Evolutionary conservation across 768 basidiomycete genomes (phyloP), one percentile per base, ranked within the genome.

Genomic region (Suillus placidus): DNA sequence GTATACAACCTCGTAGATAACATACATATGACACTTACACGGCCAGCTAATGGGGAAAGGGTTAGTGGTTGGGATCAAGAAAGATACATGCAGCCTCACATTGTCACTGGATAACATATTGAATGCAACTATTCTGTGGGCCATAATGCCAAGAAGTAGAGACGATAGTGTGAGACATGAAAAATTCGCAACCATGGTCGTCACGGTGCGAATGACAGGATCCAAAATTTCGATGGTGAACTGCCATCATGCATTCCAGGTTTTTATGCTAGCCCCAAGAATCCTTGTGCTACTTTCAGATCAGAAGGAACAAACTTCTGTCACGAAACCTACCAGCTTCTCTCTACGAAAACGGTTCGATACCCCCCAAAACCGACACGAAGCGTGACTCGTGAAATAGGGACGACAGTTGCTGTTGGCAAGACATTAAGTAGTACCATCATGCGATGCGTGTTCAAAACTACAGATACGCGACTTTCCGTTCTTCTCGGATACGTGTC

Each of bases 31-130:
- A 42, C 4, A 40, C 70, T n/a, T 72, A 74, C 73, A 72, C 73
- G 26, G 67, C 74, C 63, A 74, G 42, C 73, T 74, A 57, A 34
- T 57, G 20, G 35, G 30, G 23, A 51, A 35, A 38, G 18, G 9
- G 49, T 40, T 6, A 13, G 4, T 23, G 7, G 61, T 34, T 9
- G 1, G 12, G 5, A 38, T 55, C 37, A 32, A 14, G 16, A n/a
- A 64, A 34, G 1, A 62, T 18, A 12, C 26, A n/a, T 18, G 18
- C 52, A 63, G 5, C 66, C 72, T 5, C 42, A 74, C 73, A 16
- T 74, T 74, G 18, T 71, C 65, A 34, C 64, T 71, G 60, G 58
- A 45, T 14, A 65, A n/a, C 74, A 74, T 74, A 52, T 74, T 66
- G 23, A 74, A 74, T n/a, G 72, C 73, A 54, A 18, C 10, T 54